Evolutionary conservation across 2,329 filamentous ascomycete genomes (phyloP), one percentile per base, ranked within the genome.

Genomic region (Madurella mycetomatis): DNA sequence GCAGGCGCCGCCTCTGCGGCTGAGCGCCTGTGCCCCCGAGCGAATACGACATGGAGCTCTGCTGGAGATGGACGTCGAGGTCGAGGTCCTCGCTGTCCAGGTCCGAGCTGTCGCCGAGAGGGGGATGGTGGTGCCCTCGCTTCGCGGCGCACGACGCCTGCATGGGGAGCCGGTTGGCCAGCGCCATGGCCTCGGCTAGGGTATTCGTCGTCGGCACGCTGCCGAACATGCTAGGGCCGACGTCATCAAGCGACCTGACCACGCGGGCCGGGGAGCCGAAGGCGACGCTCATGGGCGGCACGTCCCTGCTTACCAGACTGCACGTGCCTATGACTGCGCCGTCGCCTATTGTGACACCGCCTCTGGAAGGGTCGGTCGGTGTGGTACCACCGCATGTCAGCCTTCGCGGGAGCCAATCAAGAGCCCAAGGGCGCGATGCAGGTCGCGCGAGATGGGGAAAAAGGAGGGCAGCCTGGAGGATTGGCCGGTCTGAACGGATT

Each of bases 261-360:
- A 67, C 58, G 37, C 60, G 60, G 1, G 64, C 66, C 7, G 67
- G 67, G 7, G 60, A 54, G n/a, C 67, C 67, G 30, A 60, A 53
- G 2, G 65, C 67, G 25, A 68, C 49, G 13, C 55, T 61, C 30
- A 57, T 54, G 5, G 66, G 53, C 2, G 66, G 66, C 12, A 69
- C 56, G 45, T 67, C 58, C 15, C 46, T 53, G 8, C 61, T 65
- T 9, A 69, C 64, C 11, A 69, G 58, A 46, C 58, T 62, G 43
- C 66, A 63, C 17, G 67, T 65, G 5, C 64, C 67, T 18, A 69
- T 67, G 3, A 66, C 65, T 5, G 67, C 61, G 16, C 67, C 62
- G 41, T 57, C 45, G 17, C 67, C 67, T 9, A 69, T 66, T 8
- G 62, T 64, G 4, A 69, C 62, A 9, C 65, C 66, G 9, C 62